phyloP scores from a whole-genome alignment of 495 filamentous ascomycete species.

The Neurospora terricola region DNA sequence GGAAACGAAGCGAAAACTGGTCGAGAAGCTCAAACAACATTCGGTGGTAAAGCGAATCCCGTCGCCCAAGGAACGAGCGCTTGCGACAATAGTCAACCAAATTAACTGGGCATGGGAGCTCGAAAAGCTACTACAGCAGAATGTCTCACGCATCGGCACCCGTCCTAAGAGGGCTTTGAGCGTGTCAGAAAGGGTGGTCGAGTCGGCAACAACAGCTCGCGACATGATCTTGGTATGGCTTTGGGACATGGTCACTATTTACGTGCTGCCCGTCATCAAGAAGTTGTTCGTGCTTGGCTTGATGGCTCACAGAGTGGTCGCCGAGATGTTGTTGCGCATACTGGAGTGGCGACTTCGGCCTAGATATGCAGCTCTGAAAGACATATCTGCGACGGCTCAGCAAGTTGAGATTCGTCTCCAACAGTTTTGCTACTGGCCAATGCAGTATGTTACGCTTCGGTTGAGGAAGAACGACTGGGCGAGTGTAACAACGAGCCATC shows the following conservation, averaged over 20 bases:
- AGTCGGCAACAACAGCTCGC: conserved; percentile 79
- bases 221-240: conserved; percentile 59
- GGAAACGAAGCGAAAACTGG: conserved; percentile 47
- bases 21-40: conserved; percentile 87
- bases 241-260: conserved; percentile 61
- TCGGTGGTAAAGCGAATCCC: conserved; percentile 65
- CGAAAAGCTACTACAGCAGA: conserved; percentile 72
- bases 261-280: conserved; percentile 69
- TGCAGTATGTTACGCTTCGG: conserved; percentile 86
- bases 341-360: conserved; percentile 83
- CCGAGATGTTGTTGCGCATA: conserved; percentile 67
- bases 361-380: conserved; percentile 77
- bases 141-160: conserved; percentile 69
- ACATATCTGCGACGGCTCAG: conserved; percentile 94
- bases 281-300: conserved; percentile 64
- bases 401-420: conserved; percentile 96
- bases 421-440: conserved; percentile 98
- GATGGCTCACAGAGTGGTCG: conserved; percentile 69
- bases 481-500: conserved; percentile 88
- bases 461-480: conserved; percentile 88
- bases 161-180: conserved; percentile 77
- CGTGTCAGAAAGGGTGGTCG: conserved; percentile 89
- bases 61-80: conserved; percentile 71
- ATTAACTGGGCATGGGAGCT: conserved; percentile 94
- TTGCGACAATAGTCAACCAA: conserved; percentile 81